Conservation (phyloP, 2,329 filamentous ascomycete species). For the Diaporthe aspalathi region DNA sequence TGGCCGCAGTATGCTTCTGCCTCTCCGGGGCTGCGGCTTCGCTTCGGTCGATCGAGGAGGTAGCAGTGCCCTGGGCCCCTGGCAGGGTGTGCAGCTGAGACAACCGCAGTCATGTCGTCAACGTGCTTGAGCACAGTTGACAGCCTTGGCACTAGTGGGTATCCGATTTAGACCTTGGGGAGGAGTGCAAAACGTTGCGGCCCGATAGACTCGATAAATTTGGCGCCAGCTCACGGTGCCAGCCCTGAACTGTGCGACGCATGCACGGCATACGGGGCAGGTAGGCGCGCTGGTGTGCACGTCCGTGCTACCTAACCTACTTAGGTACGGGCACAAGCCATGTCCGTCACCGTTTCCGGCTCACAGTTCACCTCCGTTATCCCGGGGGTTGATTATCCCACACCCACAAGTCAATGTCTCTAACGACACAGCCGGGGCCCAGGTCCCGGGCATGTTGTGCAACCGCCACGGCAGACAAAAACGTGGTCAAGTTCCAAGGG, state of each 20-base stretch:
- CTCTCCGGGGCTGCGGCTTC: constrained; percentile 17
- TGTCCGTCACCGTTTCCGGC: constrained; percentile 24
- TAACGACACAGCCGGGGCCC: constrained; percentile 11
- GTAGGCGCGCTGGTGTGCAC: not conserved
- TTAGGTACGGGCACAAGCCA: too few species aligned
- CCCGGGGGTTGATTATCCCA: not conserved
- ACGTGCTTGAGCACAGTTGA: constrained; percentile 1
- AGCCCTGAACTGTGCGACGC: not conserved
- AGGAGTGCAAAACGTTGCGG: not conserved
- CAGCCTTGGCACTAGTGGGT: constrained; percentile 27
- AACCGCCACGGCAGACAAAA: constrained; percentile 30
- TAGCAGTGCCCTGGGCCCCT: not conserved
- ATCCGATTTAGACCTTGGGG: constrained; percentile 12
- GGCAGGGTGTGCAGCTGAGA: constrained; percentile 1
- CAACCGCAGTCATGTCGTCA: constrained; percentile 5
- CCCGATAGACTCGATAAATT: constrained; percentile 15
- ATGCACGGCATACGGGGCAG: not conserved
- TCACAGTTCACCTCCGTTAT: not conserved
- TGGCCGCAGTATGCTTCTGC: constrained; percentile 25
- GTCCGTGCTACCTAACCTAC: too few species aligned
- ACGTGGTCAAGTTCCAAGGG: constrained; percentile 22
- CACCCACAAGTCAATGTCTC: not conserved
- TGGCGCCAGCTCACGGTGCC: constrained; percentile 1
- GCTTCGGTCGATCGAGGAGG: constrained; percentile 13
- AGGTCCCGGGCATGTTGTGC: constrained; percentile 27